Conservation (phyloP, 2,329 filamentous ascomycete genomes). For the Nigrospora sphaerica region DNA sequence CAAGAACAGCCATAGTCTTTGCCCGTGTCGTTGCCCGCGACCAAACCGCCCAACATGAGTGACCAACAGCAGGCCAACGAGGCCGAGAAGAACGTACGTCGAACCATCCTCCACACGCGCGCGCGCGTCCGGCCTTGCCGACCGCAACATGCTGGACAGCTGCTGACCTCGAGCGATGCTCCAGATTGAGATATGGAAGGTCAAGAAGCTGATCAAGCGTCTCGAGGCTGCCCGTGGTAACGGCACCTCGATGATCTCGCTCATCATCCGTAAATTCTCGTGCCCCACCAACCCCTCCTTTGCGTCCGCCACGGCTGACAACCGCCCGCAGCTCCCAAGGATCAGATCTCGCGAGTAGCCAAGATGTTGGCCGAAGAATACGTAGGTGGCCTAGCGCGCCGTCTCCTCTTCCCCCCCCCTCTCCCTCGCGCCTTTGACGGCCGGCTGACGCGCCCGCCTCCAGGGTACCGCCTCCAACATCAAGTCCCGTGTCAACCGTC, state of each 20-base stretch:
- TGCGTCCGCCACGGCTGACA: constrained; percentile 4
- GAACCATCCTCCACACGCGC: no score
- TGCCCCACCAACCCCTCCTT: constrained; percentile 17
- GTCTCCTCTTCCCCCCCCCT: constrained; percentile 1
- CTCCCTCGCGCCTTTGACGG: neutral
- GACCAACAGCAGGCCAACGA: constrained; percentile 73
- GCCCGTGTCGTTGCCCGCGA: no score
- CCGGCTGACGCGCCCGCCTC: constrained; percentile 14
- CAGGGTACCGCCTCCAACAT: constrained; percentile 98
- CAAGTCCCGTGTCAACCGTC: constrained; percentile 97
- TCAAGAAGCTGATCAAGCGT: constrained; percentile 99
- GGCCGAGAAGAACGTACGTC: constrained; percentile 87
- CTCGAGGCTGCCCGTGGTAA: constrained; percentile 96
- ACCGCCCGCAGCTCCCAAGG: constrained; percentile 71
- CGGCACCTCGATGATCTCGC: constrained; percentile 98
- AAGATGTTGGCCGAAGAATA: constrained; percentile 99
- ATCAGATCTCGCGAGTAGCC: constrained; percentile 89
- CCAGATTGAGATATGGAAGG: constrained; percentile 83
- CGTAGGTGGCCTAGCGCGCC: constrained; percentile 45
- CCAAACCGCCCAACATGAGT: constrained; percentile 58
- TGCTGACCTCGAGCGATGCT: neutral
- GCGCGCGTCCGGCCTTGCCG: neutral
- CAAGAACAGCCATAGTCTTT: no score
- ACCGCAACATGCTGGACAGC: no score
- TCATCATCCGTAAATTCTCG: constrained; percentile 79